Percentiles rank a stretch among this genome's conserved stretches.
Conservation (phyloP, 1,139 yeast species). For the Hyphopichia wangnamkhiaoensis region DNA sequence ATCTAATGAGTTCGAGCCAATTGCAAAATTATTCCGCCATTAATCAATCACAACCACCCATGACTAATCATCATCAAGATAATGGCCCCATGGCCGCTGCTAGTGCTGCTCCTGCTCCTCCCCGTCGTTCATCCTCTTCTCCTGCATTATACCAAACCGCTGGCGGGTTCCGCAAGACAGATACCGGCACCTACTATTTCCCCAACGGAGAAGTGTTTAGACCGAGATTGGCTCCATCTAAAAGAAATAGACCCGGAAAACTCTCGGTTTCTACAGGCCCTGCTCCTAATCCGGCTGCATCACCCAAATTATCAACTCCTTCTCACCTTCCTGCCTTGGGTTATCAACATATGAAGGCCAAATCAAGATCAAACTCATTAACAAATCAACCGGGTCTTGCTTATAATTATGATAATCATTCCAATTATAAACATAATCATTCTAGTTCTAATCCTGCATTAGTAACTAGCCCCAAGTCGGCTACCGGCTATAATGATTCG, state of each 20-base stretch:
- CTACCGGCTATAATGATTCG: background rate
- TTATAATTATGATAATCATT: too few species aligned
- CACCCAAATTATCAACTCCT: conserved; percentile 1
- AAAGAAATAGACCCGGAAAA: conserved; percentile 40
- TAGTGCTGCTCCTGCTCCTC: background rate
- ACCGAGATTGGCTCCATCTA: conserved; percentile 43
- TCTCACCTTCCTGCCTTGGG: too few species aligned
- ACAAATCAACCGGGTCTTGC: conserved; percentile 2
- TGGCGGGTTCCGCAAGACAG: conserved; percentile 19
- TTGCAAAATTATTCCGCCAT: too few species aligned
- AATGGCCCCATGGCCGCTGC: background rate
- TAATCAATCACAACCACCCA: background rate
- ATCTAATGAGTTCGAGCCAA: background rate
- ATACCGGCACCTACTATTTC: conserved; percentile 41
- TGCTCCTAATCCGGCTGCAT: conserved; percentile 1
- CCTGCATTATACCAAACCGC: conserved; percentile 6
- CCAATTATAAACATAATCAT: background rate
- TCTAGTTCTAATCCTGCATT: conserved; percentile 2
- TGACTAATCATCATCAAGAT: background rate
- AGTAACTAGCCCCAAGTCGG: background rate
- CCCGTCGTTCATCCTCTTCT: conserved; percentile 2
- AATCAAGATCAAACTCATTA: conserved; percentile 1
- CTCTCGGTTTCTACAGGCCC: conserved; percentile 13
- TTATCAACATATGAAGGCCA: conserved; percentile 2
- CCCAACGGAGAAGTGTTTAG: conserved; percentile 59